Conservation (phyloP, 495 filamentous ascomycete species). For the Aspergillus avenaceus region DNA sequence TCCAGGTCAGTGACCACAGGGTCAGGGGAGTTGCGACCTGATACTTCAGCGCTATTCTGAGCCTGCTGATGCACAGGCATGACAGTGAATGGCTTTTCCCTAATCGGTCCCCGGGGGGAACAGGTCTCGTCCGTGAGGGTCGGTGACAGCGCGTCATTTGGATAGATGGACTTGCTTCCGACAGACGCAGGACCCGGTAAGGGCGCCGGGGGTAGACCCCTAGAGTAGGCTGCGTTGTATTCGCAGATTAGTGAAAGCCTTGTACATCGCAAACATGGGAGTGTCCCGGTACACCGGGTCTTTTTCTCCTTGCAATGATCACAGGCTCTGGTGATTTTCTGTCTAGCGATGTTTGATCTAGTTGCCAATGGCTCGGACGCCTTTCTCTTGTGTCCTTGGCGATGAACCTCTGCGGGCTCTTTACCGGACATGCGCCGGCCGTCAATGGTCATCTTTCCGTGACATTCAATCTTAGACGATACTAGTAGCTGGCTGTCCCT, state of each 20-base stretch:
- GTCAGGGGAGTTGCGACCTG: constrained; percentile 38
- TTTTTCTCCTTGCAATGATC: constrained; percentile 47
- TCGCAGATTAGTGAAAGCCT: constrained; percentile 35
- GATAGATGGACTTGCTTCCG: constrained; percentile 1
- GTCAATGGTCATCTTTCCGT: not conserved
- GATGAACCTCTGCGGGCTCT: not conserved
- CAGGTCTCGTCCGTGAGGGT: constrained; percentile 8
- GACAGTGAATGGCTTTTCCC: constrained; percentile 2
- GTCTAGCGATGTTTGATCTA: constrained; percentile 24
- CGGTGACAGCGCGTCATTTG: constrained; percentile 5
- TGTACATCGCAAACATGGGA: constrained; percentile 40
- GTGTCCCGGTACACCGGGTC: constrained; percentile 41
- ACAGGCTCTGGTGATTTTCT: constrained; percentile 45
- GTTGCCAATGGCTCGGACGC: constrained; percentile 18
- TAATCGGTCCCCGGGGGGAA: constrained; percentile 8
- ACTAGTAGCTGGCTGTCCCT: too few species aligned
- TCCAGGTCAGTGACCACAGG: constrained; percentile 43
- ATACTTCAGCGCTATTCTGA: constrained; percentile 10
- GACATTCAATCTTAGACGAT: not conserved
- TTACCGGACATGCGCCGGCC: not conserved
- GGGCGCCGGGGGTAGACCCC: constrained; percentile 41
- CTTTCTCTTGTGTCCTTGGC: constrained; percentile 29
- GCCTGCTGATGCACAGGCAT: constrained; percentile 3
- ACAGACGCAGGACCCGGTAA: constrained; percentile 24
- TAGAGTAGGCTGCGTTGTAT: constrained; percentile 42